phyloP scores from a whole-genome alignment of 345 rosid species.

The Aquilaria malaccensis region DNA sequence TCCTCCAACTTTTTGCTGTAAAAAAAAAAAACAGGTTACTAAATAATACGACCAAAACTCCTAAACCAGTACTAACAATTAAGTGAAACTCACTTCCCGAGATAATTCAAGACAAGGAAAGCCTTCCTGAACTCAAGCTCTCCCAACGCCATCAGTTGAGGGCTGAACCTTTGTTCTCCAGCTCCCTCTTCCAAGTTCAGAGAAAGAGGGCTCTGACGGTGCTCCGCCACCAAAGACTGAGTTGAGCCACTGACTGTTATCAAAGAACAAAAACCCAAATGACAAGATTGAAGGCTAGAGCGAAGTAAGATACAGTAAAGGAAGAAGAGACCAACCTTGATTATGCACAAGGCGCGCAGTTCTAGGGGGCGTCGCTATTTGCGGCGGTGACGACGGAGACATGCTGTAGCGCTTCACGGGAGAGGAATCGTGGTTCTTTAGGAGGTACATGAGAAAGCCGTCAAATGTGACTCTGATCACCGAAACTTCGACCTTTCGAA shows the following conservation, averaged over 20 bases:
- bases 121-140: conserved; percentile 59
- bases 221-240: no score
- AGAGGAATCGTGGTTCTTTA: conserved; percentile 5
- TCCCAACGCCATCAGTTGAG: conserved; percentile 40
- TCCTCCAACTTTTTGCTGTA: conserved; percentile 31
- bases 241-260: no score
- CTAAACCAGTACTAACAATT: background rate
- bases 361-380: background rate
- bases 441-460: conserved; percentile 3
- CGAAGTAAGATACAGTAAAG: background rate
- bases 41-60: background rate
- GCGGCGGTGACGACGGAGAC: background rate
- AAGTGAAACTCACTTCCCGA: conserved; percentile 41
- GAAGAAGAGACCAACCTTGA: background rate
- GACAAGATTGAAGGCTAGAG: background rate
- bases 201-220: background rate
- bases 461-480: background rate
- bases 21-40: background rate
- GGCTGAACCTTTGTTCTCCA: conserved; percentile 1
- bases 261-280: background rate
- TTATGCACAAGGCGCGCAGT: background rate
- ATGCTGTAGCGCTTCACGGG: conserved; percentile 7
- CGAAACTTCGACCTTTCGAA: conserved; percentile 6
- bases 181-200: background rate
- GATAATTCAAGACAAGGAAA: conserved; percentile 53